Conservation (phyloP, 495 filamentous ascomycete species). For the Talaromyces nanjingensis region DNA sequence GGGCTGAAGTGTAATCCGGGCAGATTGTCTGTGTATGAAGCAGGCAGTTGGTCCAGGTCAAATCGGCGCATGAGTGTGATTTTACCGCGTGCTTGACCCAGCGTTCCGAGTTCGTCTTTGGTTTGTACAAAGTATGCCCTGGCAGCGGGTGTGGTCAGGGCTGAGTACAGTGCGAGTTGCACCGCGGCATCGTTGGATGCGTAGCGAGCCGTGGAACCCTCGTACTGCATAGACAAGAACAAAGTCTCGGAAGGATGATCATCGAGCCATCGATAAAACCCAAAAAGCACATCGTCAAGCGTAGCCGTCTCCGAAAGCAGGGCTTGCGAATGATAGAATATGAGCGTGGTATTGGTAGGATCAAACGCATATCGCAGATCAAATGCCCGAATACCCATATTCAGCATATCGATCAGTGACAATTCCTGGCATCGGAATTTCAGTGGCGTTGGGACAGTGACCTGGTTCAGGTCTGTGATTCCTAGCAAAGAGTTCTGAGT, state of each 20-base stretch:
- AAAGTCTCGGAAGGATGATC: slow-evolving; percentile 27
- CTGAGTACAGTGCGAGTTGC: slow-evolving; percentile 25
- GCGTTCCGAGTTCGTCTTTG: slow-evolving; percentile 26
- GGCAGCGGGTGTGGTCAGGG: slow-evolving; percentile 26
- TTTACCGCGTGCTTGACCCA: slow-evolving; percentile 35
- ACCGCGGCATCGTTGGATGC: slow-evolving; percentile 28
- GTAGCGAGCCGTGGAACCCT: slow-evolving; percentile 16
- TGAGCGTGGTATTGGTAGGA: slow-evolving; percentile 32
- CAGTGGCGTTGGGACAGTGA: slow-evolving; percentile 19
- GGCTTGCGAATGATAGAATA: slow-evolving; percentile 44
- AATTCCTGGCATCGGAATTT: slow-evolving; percentile 37
- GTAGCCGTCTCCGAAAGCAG: slow-evolving; percentile 37
- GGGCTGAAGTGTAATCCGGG: slow-evolving; percentile 38
- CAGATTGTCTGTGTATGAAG: slow-evolving; percentile 21
- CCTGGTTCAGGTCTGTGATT: slow-evolving; percentile 32
- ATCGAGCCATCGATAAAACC: slow-evolving; percentile 40
- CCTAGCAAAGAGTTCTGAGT: slow-evolving; percentile 31
- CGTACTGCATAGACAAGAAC: slow-evolving; percentile 35
- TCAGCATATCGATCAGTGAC: slow-evolving; percentile 30
- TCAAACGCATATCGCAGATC: slow-evolving; percentile 45
- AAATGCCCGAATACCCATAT: slow-evolving; percentile 43
- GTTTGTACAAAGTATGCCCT: slow-evolving; percentile 31
- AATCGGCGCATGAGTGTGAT: slow-evolving; percentile 36
- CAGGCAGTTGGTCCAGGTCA: slow-evolving; percentile 27
- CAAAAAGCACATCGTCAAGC: slow-evolving; percentile 41